Evolutionary conservation across 192 early-diverging fungal species (phyloP), one percentile per base, ranked within the genome.

Genomic region (Gamsiella multidivaricata): DNA sequence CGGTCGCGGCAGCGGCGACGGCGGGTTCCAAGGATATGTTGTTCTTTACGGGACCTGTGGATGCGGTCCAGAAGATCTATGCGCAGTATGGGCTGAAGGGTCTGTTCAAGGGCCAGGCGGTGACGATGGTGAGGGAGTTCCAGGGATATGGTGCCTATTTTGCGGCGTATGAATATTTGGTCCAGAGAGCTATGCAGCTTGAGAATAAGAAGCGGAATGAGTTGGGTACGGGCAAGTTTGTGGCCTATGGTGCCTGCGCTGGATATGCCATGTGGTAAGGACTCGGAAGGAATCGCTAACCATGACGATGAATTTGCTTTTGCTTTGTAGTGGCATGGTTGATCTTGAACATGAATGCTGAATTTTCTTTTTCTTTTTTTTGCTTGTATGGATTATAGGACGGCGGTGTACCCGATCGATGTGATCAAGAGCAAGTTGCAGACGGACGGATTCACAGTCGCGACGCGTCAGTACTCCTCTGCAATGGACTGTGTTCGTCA

Each of bases 121-220:
- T 96, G 34, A 99, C 97, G 0, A 66, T 95, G 51, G 69, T 91
- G 10, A 87, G 97, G 49, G 97, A 99, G 84, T 92, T 94, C 83
- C 87, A 93, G 52, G 97, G 96, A 33, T 97, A 96, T 66, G 96
- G 94, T 53, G 90, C 91, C 53, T 99, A 99, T 83, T 99, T 99
- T 79, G 81, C 92, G 54, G 89, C 90, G 0, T 99, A 99, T 69
- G 97, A 99, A 74, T 94, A 85, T 12, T 81, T 97, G 52, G 90
- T 97, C 31, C 91, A 96, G 84, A 81, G 90, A 36, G 83, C 85
- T 9, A 94, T 96, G 86, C 83, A 86, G 46, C 84, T 87, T 23
- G 82, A 87, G 64, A 69, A 80, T 46, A 81, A 72, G 37, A 31
- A 37, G 69, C 85, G 95, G 42, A 81, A 74, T 18, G 87, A 96